A percentile compares a stretch with the other conserved stretches of the same genome.
Conservation (phyloP, 164 flowering plant genomes). For the Protea cynaroides region DNA sequence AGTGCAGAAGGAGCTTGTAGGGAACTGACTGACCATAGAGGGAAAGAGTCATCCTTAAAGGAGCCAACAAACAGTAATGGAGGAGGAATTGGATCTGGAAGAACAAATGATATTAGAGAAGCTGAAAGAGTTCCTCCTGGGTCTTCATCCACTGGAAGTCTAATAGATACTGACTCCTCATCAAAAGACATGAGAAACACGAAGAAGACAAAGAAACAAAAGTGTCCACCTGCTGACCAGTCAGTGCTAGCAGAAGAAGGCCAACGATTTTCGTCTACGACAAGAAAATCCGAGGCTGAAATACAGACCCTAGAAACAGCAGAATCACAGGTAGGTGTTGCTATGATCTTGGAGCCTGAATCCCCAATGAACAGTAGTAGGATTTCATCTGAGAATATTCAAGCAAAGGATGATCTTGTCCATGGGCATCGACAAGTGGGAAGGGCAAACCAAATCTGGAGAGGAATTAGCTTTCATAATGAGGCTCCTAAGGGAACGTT, state of each 20-base stretch:
- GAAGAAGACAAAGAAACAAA: constrained; percentile 29
- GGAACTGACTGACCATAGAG: constrained; percentile 43
- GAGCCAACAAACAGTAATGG: constrained; percentile 35
- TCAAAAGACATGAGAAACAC: constrained; percentile 33
- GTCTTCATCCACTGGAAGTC: constrained; percentile 40
- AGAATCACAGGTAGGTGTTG: constrained; percentile 29
- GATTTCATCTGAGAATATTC: constrained; percentile 26
- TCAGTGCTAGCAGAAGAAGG: constrained; percentile 38
- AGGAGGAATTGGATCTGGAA: constrained; percentile 27
- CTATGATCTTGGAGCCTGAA: constrained; percentile 19
- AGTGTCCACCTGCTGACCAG: constrained; percentile 21
- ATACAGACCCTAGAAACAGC: constrained; percentile 29
- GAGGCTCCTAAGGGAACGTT: constrained; percentile 32
- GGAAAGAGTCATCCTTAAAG: constrained; percentile 33
- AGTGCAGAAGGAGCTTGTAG: constrained; percentile 44
- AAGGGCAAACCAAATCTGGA: constrained; percentile 29
- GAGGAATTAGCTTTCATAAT: constrained; percentile 30
- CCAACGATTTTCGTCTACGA: constrained; percentile 23
- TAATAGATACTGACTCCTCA: constrained; percentile 30
- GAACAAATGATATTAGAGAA: constrained; percentile 29
- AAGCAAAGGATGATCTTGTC: constrained; percentile 25
- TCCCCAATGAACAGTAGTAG: constrained; percentile 18
- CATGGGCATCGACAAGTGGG: constrained; percentile 28
- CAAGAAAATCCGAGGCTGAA: constrained; percentile 38
- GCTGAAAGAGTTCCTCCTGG: constrained; percentile 31